These are phyloP conservation scores for Leucosporidium yakuticum DNA, from an alignment of 768 basidiomycete genomes.

Conservation along the genomic window DNA sequence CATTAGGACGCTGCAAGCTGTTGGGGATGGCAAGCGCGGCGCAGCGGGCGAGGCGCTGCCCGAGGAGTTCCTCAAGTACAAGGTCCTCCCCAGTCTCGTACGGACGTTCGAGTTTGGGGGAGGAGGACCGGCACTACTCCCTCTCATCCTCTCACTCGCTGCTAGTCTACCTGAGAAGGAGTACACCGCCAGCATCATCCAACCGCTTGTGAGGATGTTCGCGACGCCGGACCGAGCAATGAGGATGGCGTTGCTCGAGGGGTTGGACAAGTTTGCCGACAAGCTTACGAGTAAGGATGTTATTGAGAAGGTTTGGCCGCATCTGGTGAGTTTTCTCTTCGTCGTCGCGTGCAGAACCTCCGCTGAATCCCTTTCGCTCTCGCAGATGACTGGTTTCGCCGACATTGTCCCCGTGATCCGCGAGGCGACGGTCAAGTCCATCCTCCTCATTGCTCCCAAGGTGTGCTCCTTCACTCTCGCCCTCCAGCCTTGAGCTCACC, in stretches of 20 bases:
- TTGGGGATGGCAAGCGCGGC: slow-evolving; percentile 65
- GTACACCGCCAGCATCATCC: slow-evolving; percentile 62
- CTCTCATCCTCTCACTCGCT: slow-evolving; percentile 75
- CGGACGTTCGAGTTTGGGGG: slow-evolving; percentile 73
- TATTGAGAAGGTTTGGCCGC: slow-evolving; percentile 83
- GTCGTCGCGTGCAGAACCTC: neutral
- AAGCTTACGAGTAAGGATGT: slow-evolving; percentile 80
- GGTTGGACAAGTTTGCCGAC: slow-evolving; percentile 73
- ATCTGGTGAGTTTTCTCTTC: slow-evolving; percentile 57
- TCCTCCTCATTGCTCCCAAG: slow-evolving; percentile 77
- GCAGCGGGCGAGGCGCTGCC: slow-evolving; percentile 68
- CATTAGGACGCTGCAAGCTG: slow-evolving; percentile 26
- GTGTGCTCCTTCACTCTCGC: slow-evolving; percentile 46
- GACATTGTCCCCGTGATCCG: slow-evolving; percentile 91
- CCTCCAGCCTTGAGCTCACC: neutral
- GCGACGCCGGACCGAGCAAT: slow-evolving; percentile 86
- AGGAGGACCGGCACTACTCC: slow-evolving; percentile 54
- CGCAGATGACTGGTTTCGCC: slow-evolving; percentile 86
- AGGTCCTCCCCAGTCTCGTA: slow-evolving; percentile 79
- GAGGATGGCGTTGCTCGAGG: slow-evolving; percentile 87
- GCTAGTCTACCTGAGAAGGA: slow-evolving; percentile 42
- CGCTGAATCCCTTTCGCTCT: neutral
- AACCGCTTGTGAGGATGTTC: slow-evolving; percentile 75
- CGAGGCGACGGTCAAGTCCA: slow-evolving; percentile 85
- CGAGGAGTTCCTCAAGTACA: slow-evolving; percentile 71